Conservation (phyloP, 2,329 filamentous ascomycete genomes). For the Aureobasidium sp. region DNA sequence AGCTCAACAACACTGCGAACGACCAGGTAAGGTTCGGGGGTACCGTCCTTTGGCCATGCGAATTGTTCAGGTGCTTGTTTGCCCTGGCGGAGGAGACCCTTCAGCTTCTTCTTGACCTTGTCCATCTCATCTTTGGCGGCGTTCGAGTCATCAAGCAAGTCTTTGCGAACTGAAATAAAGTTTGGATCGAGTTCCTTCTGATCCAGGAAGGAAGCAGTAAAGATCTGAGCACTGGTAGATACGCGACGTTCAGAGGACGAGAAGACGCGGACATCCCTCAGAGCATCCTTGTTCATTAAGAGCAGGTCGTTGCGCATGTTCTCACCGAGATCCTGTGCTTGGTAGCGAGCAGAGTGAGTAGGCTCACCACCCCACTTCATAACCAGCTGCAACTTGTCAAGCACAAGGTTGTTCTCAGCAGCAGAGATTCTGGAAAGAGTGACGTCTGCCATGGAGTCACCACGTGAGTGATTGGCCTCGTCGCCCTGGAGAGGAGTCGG, state of each 20-base stretch:
- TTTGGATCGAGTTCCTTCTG: slow-evolving; percentile 78
- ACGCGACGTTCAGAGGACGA: slow-evolving; percentile 93
- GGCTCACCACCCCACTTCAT: slow-evolving; percentile 99
- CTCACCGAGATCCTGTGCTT: slow-evolving; percentile 87
- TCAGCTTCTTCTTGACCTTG: slow-evolving; percentile 99
- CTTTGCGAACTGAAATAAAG: slow-evolving; percentile 85
- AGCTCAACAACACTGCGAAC: slow-evolving; percentile 86
- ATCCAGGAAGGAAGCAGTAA: slow-evolving; percentile 80
- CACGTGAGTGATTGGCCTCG: slow-evolving; percentile 48
- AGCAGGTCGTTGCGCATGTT: slow-evolving; percentile 94
- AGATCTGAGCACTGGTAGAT: slow-evolving; percentile 94
- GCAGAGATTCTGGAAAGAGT: slow-evolving; percentile 93
- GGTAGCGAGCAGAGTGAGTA: slow-evolving; percentile 93
- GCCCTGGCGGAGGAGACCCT: slow-evolving; percentile 84
- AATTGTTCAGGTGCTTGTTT: slow-evolving; percentile 91
- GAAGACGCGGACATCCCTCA: slow-evolving; percentile 90
- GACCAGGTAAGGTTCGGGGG: slow-evolving; percentile 89
- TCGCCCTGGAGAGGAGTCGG: background rate
- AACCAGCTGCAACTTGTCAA: slow-evolving; percentile 94
- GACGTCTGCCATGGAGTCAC: slow-evolving; percentile 80
- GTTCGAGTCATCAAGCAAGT: slow-evolving; percentile 93
- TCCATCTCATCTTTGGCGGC: slow-evolving; percentile 99
- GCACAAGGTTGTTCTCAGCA: slow-evolving; percentile 81
- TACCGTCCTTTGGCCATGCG: slow-evolving; percentile 89
- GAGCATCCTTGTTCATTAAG: slow-evolving; percentile 82